Conservation (phyloP, 2,329 filamentous ascomycete genomes). For the Penicillium sp. region DNA sequence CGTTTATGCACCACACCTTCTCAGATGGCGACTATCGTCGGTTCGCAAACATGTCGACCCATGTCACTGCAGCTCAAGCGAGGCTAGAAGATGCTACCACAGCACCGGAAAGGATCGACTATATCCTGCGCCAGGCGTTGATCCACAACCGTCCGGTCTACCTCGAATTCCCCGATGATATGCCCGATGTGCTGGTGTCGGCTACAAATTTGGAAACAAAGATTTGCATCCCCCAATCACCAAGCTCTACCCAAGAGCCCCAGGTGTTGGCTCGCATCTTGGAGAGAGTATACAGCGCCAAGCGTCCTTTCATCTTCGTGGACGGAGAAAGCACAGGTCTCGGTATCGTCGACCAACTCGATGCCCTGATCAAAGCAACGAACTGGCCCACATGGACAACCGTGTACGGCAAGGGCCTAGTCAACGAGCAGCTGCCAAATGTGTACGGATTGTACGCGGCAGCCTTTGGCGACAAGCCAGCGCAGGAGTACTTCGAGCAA, state of each 20-base stretch:
- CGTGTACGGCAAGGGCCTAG: constrained; percentile 50
- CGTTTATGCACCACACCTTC: constrained; percentile 64
- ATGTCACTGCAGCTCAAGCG: constrained; percentile 52
- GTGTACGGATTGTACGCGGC: constrained; percentile 52
- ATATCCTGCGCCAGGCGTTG: constrained; percentile 50
- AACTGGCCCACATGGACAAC: constrained; percentile 50
- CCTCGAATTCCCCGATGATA: constrained; percentile 55
- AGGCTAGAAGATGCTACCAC: constrained; percentile 47
- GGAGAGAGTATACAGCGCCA: constrained; percentile 44
- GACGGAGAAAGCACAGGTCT: constrained; percentile 51
- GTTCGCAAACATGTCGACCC: constrained; percentile 50
- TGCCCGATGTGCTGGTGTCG: constrained; percentile 40
- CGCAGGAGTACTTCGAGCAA: constrained; percentile 37
- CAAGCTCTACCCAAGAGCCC: constrained; percentile 12
- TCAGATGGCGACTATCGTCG: constrained; percentile 56
- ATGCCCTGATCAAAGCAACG: constrained; percentile 45
- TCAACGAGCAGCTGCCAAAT: constrained; percentile 49
- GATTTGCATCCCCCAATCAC: constrained; percentile 14
- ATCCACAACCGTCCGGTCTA: constrained; percentile 55
- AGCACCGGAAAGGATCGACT: constrained; percentile 52
- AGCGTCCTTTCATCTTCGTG: constrained; percentile 51
- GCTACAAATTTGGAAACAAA: constrained; percentile 19
- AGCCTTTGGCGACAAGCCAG: constrained; percentile 34
- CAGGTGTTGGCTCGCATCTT: constrained; percentile 36
- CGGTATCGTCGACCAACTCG: constrained; percentile 42